Evolutionary conservation across 805 yeast species (phyloP).

Genomic region (Nakazawaea holstii): DNA sequence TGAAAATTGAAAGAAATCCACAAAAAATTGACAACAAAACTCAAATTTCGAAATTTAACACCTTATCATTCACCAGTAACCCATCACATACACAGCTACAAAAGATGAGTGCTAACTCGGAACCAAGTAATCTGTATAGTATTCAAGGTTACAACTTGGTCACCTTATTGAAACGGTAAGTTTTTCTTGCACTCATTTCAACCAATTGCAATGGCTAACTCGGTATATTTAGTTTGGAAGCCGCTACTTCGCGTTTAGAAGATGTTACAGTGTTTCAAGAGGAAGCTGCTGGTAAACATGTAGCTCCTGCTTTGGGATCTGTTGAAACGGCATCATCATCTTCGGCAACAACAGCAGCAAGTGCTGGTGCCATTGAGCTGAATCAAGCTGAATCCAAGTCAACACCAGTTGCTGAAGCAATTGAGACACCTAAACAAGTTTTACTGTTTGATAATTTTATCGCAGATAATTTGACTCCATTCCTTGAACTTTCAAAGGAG

Average conservation of each 20-base stretch:
- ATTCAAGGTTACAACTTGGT: conserved; percentile 85
- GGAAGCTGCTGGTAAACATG: conserved; percentile 24
- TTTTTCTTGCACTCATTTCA: conserved; percentile 4
- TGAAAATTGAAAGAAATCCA: not conserved
- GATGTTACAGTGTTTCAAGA: conserved; percentile 81
- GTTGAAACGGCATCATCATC: conserved; percentile 14
- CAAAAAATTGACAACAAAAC: not conserved
- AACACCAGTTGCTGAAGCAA: not conserved
- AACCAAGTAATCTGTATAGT: conserved; percentile 25
- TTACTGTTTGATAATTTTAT: conserved; percentile 52
- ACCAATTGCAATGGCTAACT: not conserved
- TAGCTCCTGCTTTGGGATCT: conserved; percentile 10
- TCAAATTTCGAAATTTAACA: too few species aligned
- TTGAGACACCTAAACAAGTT: conserved; percentile 37
- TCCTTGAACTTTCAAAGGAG: conserved; percentile 44
- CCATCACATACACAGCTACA: too few species aligned
- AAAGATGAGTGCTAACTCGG: conserved; percentile 1
- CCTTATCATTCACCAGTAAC: too few species aligned
- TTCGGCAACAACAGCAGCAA: conserved; percentile 6
- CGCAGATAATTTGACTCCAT: conserved; percentile 49
- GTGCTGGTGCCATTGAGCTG: too few species aligned
- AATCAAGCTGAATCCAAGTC: not conserved
- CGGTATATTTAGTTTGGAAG: conserved; percentile 56
- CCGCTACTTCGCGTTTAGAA: conserved; percentile 89
- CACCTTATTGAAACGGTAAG: conserved; percentile 65